phyloP scores from a whole-genome alignment of 139 green algal genomes.

The Tetradesmus obliquus region DNA sequence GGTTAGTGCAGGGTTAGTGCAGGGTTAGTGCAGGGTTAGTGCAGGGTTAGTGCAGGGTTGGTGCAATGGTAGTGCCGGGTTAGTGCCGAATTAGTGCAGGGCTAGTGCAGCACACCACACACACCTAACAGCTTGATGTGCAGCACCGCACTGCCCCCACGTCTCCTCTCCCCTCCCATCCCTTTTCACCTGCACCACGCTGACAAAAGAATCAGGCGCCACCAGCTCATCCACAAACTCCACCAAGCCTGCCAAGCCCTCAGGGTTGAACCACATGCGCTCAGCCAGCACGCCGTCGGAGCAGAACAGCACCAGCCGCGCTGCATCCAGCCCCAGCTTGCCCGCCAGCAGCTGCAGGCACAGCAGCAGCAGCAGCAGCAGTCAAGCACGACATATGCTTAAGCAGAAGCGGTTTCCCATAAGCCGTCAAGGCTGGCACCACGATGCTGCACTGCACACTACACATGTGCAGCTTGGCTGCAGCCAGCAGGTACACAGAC shows the following conservation, averaged over 20 bases:
- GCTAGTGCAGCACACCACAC: too few species aligned
- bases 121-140: too few species aligned
- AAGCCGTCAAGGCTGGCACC: too few species aligned
- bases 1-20: too few species aligned
- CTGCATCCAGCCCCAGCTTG: conserved; percentile 6
- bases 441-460: neutral
- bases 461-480: too few species aligned
- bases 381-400: neutral
- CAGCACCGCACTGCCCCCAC: too few species aligned
- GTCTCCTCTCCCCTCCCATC: neutral
- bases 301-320: neutral
- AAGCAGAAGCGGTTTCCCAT: neutral
- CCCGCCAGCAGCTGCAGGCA: conserved; percentile 24
- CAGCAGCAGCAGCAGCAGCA: neutral
- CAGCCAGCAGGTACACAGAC: neutral
- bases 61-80: too few species aligned
- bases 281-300: conserved; percentile 19
- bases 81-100: too few species aligned
- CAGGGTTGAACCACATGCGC: conserved; percentile 25
- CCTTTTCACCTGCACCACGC: conserved; percentile 38
- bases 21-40: too few species aligned
- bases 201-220: conserved; percentile 43
- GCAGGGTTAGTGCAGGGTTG: too few species aligned
- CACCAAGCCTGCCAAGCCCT: conserved; percentile 50
- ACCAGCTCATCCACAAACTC: conserved; percentile 53